Evolutionary conservation across 148 eudicot genomes (phyloP).

Genomic region (Cornus suecica): DNA sequence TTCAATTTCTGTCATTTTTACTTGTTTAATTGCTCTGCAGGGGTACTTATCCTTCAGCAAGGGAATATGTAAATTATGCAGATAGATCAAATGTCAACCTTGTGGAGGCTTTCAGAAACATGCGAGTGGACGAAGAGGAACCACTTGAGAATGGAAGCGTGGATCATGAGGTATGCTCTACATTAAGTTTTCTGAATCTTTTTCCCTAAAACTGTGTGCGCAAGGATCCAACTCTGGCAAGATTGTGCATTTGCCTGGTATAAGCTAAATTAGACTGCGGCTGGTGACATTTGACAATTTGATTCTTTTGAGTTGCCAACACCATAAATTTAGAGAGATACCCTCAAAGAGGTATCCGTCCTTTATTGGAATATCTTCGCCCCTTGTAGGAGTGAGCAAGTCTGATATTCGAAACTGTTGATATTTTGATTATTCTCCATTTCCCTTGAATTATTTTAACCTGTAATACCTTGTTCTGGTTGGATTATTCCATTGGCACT

Average conservation of each 20-base stretch:
- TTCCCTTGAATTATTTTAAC: neutral
- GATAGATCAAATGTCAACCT: conserved; percentile 67
- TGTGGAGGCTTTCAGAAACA: conserved; percentile 74
- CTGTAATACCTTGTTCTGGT: neutral
- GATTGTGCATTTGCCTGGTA: neutral
- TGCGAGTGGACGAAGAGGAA: conserved; percentile 67
- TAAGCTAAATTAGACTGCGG: neutral
- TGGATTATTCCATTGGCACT: neutral
- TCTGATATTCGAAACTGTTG: neutral
- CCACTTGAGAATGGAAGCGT: conserved; percentile 77
- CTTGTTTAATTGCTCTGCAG: conserved; percentile 33
- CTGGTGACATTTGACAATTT: neutral
- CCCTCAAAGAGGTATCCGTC: neutral
- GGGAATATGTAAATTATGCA: conserved; percentile 59
- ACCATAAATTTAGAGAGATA: no score
- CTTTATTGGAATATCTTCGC: neutral
- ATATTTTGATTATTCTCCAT: neutral
- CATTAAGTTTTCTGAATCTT: neutral
- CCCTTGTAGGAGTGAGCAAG: neutral
- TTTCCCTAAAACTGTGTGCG: neutral
- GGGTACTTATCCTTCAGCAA: conserved; percentile 66
- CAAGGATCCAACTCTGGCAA: neutral
- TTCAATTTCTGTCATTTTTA: neutral
- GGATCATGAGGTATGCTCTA: conserved; percentile 51
- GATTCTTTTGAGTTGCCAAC: neutral